Percentiles rank a stretch among this genome's conserved stretches.
Evolutionary conservation across 2,329 filamentous ascomycete species (phyloP).

Genomic region (Fusarium sp.): DNA sequence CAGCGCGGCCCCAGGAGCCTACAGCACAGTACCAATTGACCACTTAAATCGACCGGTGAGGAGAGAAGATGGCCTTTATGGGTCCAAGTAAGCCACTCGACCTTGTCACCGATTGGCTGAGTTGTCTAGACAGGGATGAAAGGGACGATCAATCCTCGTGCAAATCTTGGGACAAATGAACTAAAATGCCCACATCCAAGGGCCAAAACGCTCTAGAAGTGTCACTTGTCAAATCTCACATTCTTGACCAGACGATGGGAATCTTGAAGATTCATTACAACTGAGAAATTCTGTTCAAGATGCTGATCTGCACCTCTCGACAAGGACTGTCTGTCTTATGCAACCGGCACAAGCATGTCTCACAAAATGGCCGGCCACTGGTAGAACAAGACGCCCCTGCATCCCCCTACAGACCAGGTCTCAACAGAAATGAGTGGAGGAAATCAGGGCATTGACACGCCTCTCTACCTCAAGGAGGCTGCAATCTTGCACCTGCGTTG

Average conservation of each 20-base stretch:
- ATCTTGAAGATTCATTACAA: background rate
- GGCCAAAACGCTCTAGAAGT: slow-evolving; percentile 1
- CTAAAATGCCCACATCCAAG: slow-evolving; percentile 20
- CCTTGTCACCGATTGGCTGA: slow-evolving; percentile 13
- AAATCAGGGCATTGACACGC: slow-evolving; percentile 13
- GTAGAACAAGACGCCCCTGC: slow-evolving; percentile 33
- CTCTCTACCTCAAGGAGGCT: slow-evolving; percentile 12
- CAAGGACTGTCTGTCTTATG: slow-evolving; percentile 28
- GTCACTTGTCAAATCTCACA: slow-evolving; percentile 10
- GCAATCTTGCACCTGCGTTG: slow-evolving; percentile 35
- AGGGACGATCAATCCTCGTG: slow-evolving; percentile 22
- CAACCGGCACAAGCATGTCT: slow-evolving; percentile 29
- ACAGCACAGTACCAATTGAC: slow-evolving; percentile 5
- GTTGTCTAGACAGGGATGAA: slow-evolving; percentile 15
- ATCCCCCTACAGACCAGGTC: slow-evolving; percentile 28
- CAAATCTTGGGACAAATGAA: slow-evolving; percentile 22
- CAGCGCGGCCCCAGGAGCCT: background rate
- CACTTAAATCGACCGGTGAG: slow-evolving; percentile 37
- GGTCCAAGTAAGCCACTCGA: slow-evolving; percentile 2
- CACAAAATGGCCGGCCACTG: slow-evolving; percentile 28
- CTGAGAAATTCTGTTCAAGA: background rate
- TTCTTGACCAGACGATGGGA: background rate
- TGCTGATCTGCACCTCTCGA: slow-evolving; percentile 13
- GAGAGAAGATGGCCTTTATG: slow-evolving; percentile 27
- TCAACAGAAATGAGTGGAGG: slow-evolving; percentile 31